Conservation (phyloP, 2,329 filamentous ascomycete species). For the Ophiostoma populinum region DNA sequence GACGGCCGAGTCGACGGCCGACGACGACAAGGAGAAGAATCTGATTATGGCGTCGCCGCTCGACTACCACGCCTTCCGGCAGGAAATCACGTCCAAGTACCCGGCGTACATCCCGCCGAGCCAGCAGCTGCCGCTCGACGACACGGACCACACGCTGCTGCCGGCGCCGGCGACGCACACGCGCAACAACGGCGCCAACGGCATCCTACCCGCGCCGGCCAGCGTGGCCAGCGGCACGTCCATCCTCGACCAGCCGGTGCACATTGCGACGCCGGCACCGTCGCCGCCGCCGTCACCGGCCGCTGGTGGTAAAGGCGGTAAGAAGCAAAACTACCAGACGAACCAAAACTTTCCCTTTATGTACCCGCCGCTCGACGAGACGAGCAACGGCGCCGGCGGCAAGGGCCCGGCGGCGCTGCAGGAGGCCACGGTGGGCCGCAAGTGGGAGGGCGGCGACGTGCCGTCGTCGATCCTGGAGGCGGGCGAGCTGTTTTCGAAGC, state of each 20-base stretch:
- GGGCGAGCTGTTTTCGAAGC: conserved; percentile 73
- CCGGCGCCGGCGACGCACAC: conserved; percentile 68
- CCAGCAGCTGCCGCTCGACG: conserved; percentile 66
- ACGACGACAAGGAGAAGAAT: conserved; percentile 49
- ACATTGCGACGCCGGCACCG: conserved; percentile 94
- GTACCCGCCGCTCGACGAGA: conserved; percentile 80
- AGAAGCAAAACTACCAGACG: conserved; percentile 98
- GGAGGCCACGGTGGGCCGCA: conserved; percentile 61
- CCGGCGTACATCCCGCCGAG: conserved; percentile 86
- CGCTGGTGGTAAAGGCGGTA: conserved; percentile 77
- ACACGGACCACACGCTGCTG: conserved; percentile 79
- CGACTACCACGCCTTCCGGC: conserved; percentile 90
- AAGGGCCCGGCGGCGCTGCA: conserved; percentile 72
- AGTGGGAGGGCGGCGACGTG: conserved; percentile 87
- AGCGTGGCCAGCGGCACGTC: conserved; percentile 47
- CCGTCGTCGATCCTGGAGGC: conserved; percentile 91
- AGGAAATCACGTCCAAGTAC: conserved; percentile 96
- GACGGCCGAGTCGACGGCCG: conserved; percentile 41
- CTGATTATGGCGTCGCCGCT: conserved; percentile 83
- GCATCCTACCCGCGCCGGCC: conserved; percentile 40
- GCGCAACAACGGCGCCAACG: conserved; percentile 40
- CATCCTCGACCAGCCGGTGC: conserved; percentile 87
- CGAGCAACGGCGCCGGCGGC: conserved; percentile 77
- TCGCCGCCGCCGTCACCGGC: conserved; percentile 84
- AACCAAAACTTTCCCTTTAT: conserved; percentile 98